Conservation (phyloP, 768 basidiomycete genomes). For the Tricholoma matsutake region DNA sequence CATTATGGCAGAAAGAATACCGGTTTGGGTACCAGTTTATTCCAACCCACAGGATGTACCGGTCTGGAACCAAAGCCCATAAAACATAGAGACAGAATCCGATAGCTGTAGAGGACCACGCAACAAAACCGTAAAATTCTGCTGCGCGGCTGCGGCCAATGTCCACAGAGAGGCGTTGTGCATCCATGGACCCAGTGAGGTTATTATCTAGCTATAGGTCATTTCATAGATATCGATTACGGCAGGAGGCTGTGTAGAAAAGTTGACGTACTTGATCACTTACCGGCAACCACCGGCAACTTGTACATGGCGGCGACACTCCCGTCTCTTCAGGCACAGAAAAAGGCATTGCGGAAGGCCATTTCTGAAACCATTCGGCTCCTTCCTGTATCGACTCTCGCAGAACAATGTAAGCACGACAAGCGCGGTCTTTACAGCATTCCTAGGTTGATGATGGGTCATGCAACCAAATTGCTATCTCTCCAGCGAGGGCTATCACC, state of each 20-base stretch:
- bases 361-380: constrained; percentile 42
- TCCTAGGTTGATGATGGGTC: not conserved
- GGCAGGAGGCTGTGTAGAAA: no score
- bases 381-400: constrained; percentile 42
- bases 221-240: not conserved
- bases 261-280: no score
- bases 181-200: not conserved
- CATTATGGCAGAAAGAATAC: constrained; percentile 35
- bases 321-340: constrained; percentile 42
- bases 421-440: not conserved
- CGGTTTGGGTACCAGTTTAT: constrained; percentile 87
- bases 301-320: constrained; percentile 11
- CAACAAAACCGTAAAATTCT: constrained; percentile 90
- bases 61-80: constrained; percentile 80
- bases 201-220: not conserved
- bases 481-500: constrained; percentile 45
- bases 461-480: constrained; percentile 4
- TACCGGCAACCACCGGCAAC: no score
- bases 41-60: constrained; percentile 61
- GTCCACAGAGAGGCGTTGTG: not conserved
- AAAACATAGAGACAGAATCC: constrained; percentile 68
- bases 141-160: constrained; percentile 56
- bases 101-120: constrained; percentile 74
- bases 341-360: constrained; percentile 51
- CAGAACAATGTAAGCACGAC: constrained; percentile 56